Evolutionary conservation across 2,329 filamentous ascomycete genomes (phyloP).

Genomic region (Acarospora socialis): DNA sequence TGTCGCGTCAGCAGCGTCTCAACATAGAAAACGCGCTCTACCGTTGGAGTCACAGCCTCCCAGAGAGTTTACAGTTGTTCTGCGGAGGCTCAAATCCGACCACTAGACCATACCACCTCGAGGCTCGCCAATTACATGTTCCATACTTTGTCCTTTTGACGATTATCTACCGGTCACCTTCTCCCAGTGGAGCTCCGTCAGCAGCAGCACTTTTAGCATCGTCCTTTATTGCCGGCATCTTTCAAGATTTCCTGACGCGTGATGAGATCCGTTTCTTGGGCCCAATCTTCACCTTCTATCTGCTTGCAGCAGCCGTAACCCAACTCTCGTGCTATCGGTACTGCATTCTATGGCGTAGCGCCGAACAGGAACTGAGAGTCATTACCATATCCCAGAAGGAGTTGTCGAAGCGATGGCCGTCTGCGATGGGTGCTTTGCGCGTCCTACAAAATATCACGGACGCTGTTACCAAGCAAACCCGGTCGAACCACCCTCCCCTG

Average conservation of each 20-base stretch:
- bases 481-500: too few relatives aligned
- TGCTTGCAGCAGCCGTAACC: slow-evolving; percentile 26
- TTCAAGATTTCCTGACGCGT: slow-evolving; percentile 30
- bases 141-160: slow-evolving; percentile 27
- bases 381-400: slow-evolving; percentile 18
- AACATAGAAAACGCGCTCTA: slow-evolving; percentile 18
- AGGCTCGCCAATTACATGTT: slow-evolving; percentile 26
- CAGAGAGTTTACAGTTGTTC: slow-evolving; percentile 19
- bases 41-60: slow-evolving; percentile 25
- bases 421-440: slow-evolving; percentile 17
- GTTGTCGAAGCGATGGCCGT: slow-evolving; percentile 19
- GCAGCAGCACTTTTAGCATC: slow-evolving; percentile 27
- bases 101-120: slow-evolving; percentile 24
- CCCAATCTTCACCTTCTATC: slow-evolving; percentile 31
- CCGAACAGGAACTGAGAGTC: slow-evolving; percentile 14
- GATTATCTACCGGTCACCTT: slow-evolving; percentile 25
- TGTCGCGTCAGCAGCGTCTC: slow-evolving; percentile 17
- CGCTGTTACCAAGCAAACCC: too few relatives aligned
- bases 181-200: slow-evolving; percentile 20
- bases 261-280: slow-evolving; percentile 30
- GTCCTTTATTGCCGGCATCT: slow-evolving; percentile 29
- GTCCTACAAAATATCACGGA: slow-evolving; percentile 18
- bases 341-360: slow-evolving; percentile 15
- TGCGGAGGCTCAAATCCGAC: too few relatives aligned
- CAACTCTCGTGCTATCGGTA: slow-evolving; percentile 24